These are phyloP conservation scores for Yamadazyma diddensiae DNA, from an alignment of 1,139 yeast genomes.

Conservation along the genomic window DNA sequence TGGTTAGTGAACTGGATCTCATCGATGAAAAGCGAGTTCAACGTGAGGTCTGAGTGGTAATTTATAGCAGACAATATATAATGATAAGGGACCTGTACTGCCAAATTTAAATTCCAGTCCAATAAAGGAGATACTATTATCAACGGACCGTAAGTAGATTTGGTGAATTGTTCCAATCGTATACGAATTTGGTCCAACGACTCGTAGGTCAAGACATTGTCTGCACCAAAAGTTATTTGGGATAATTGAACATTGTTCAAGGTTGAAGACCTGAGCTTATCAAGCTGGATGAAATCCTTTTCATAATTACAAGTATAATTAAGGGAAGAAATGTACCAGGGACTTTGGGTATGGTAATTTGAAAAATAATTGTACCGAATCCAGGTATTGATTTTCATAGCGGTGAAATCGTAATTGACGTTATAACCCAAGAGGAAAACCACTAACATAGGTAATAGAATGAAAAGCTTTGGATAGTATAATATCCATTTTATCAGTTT, in stretches of 20 bases:
- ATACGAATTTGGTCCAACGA: constrained; percentile 11
- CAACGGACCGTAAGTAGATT: constrained; percentile 4
- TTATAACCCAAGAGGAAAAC: constrained; percentile 49
- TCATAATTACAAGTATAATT: constrained; percentile 4
- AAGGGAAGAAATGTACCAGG: constrained; percentile 1
- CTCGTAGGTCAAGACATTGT: constrained; percentile 19
- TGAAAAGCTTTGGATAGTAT: constrained; percentile 19
- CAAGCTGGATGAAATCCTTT: constrained; percentile 4
- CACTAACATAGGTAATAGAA: constrained; percentile 50
- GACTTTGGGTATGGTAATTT: constrained; percentile 1
- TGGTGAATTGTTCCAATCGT: constrained; percentile 2
- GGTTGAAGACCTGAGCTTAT: constrained; percentile 3
- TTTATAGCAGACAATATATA: constrained; percentile 18
- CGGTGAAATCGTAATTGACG: constrained; percentile 22
- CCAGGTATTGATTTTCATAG: constrained; percentile 15
- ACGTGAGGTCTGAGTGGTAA: constrained; percentile 19
- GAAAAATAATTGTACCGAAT: constrained; percentile 3
- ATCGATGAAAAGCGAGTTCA: constrained; percentile 32
- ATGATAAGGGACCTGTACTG: constrained; percentile 3
- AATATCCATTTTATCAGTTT: constrained; percentile 5
- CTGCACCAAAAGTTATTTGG: constrained; percentile 6
- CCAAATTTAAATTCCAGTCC: constrained; percentile 8
- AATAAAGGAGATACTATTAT: constrained; percentile 10
- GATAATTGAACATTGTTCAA: constrained; percentile 5
- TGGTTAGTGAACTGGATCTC: constrained; percentile 49